Conservation (phyloP, 441 rosid species). For the Brassica hybrid region DNA sequence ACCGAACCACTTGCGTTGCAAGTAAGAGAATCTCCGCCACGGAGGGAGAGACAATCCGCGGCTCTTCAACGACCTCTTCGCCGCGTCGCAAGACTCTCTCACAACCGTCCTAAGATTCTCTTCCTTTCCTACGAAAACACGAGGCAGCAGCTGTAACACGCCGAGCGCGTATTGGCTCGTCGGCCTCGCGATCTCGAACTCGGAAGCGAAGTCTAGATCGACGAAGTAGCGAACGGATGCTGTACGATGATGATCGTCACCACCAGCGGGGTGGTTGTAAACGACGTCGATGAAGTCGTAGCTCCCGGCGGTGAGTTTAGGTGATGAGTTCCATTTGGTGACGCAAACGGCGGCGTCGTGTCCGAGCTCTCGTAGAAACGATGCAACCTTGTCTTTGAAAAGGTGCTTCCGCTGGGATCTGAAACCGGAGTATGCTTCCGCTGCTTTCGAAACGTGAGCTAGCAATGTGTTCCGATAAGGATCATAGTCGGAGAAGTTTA, state of each 20-base stretch:
- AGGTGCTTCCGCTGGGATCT: conserved; percentile 40
- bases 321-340: conserved; percentile 68
- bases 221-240: conserved; percentile 54
- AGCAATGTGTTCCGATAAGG: conserved; percentile 49
- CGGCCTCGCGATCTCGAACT: conserved; percentile 84
- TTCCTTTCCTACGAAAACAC: conserved; percentile 57
- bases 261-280: conserved; percentile 23
- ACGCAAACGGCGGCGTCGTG: conserved; percentile 81
- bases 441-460: conserved; percentile 52
- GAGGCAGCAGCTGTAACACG: conserved; percentile 53
- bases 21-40: conserved; percentile 81
- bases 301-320: conserved; percentile 62
- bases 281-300: conserved; percentile 82
- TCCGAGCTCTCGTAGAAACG: conserved; percentile 59
- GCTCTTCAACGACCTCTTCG: conserved; percentile 64
- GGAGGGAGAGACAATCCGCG: conserved; percentile 74
- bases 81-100: conserved; percentile 52
- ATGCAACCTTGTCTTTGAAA: conserved; percentile 59
- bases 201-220: conserved; percentile 71
- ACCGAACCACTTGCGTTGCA: conserved; percentile 79
- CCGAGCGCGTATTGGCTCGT: conserved; percentile 52
- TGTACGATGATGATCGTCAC: background rate
- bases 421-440: conserved; percentile 50
- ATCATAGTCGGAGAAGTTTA: conserved; percentile 40
- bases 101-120: conserved; percentile 65